phyloP scores from a whole-genome alignment of 1,284 basidiomycete species.

The Fomitopsis betulina region DNA sequence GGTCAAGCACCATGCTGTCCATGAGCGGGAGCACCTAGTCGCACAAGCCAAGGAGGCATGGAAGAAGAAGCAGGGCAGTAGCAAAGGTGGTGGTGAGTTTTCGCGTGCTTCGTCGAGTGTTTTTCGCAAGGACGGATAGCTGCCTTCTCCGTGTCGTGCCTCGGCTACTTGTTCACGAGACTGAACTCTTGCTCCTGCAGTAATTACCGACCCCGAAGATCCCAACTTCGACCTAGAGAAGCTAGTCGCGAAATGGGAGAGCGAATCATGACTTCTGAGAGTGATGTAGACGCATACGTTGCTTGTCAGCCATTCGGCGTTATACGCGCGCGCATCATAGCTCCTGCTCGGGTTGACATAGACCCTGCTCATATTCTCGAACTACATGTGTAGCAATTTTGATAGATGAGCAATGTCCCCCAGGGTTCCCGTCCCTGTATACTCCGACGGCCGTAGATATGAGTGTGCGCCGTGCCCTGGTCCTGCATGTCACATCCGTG shows the following conservation, averaged over 20 bases:
- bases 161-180: slow-evolving; percentile 7
- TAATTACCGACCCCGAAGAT: slow-evolving; percentile 91
- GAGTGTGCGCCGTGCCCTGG: background rate
- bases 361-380: background rate
- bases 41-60: slow-evolving; percentile 89
- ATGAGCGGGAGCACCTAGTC: slow-evolving; percentile 77
- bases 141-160: background rate
- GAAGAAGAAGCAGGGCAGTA: slow-evolving; percentile 65
- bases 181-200: slow-evolving; percentile 35
- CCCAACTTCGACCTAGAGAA: slow-evolving; percentile 97
- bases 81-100: slow-evolving; percentile 49
- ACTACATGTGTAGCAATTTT: slow-evolving; percentile 1
- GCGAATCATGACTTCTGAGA: slow-evolving; percentile 42
- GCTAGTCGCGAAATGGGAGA: slow-evolving; percentile 75
- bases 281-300: slow-evolving; percentile 4
- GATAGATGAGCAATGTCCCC: background rate
- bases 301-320: background rate
- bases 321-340: background rate
- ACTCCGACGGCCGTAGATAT: background rate
- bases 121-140: background rate
- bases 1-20: slow-evolving; percentile 62
- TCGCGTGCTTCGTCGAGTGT: background rate
- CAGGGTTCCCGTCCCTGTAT: background rate
- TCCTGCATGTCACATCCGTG: background rate
- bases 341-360: background rate